Percentiles rank a stretch among this genome's conserved stretches.
Evolutionary conservation across 2,329 filamentous ascomycete species (phyloP).

Genomic region (Aspergillus costaricaensis): DNA sequence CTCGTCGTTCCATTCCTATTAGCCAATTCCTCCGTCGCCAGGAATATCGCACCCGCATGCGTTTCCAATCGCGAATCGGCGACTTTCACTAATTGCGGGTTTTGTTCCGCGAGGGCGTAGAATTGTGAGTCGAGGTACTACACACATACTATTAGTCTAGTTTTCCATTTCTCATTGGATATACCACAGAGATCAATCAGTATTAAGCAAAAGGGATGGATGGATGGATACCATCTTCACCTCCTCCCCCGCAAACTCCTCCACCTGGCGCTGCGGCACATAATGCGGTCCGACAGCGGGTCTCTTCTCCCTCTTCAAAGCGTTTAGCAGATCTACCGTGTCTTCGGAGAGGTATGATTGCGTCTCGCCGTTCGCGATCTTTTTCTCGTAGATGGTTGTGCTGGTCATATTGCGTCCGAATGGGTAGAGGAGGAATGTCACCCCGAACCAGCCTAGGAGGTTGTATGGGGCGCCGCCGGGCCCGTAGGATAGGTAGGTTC

Average conservation of each 20-base stretch:
- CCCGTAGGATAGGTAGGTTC: slow-evolving; percentile 39
- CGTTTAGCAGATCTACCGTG: slow-evolving; percentile 10
- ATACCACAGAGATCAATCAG: no score
- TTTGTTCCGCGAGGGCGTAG: slow-evolving; percentile 25
- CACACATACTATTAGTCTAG: no score
- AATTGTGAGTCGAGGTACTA: slow-evolving; percentile 31
- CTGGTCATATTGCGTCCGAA: slow-evolving; percentile 31
- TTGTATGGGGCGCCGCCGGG: slow-evolving; percentile 41
- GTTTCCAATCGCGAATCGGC: slow-evolving; percentile 27
- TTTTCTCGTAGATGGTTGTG: slow-evolving; percentile 29
- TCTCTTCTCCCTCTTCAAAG: slow-evolving; percentile 18
- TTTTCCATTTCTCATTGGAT: no score
- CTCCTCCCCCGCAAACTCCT: slow-evolving; percentile 25
- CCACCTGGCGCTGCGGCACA: slow-evolving; percentile 34
- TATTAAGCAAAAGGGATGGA: no score
- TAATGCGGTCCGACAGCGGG: slow-evolving; percentile 32
- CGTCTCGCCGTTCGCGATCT: slow-evolving; percentile 24
- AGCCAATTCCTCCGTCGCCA: slow-evolving; percentile 23
- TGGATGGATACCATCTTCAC: slow-evolving; percentile 22
- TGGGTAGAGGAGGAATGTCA: slow-evolving; percentile 27
- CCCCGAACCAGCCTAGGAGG: slow-evolving; percentile 37
- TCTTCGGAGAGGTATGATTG: slow-evolving; percentile 18
- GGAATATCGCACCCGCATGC: slow-evolving; percentile 30
- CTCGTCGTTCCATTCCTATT: slow-evolving; percentile 20
- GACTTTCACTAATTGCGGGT: slow-evolving; percentile 32